Percentiles rank a stretch among this genome's conserved stretches.
Evolutionary conservation across 208 protist genomes (phyloP).

Genomic region (Spongospora subterranea): DNA sequence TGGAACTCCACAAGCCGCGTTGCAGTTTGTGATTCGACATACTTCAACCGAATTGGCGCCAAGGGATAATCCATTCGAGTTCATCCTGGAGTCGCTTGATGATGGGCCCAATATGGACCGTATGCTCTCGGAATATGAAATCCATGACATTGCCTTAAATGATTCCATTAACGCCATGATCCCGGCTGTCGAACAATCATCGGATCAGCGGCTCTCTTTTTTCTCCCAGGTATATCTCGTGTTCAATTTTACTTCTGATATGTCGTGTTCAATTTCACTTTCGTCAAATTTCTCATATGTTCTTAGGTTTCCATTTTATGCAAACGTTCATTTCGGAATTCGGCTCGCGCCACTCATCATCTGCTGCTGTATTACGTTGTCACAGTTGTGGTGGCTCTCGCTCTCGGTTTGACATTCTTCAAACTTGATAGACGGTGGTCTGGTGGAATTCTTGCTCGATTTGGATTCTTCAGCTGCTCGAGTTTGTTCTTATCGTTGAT

Average conservation of each 20-base stretch:
- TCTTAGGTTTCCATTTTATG: too few relatives aligned
- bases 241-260: too few relatives aligned
- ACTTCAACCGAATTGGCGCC: not conserved
- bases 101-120: not conserved
- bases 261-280: not conserved
- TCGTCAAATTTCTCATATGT: too few relatives aligned
- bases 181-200: too few relatives aligned
- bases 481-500: not conserved
- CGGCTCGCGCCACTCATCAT: not conserved
- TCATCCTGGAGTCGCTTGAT: not conserved
- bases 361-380: not conserved
- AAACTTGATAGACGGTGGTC: not conserved
- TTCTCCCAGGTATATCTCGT: too few relatives aligned
- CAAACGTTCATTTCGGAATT: conserved; percentile 3
- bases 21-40: not conserved
- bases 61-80: not conserved
- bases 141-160: too few relatives aligned
- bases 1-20: not conserved
- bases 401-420: not conserved
- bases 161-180: too few relatives aligned
- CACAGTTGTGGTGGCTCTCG: not conserved
- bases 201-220: too few relatives aligned
- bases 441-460: not conserved
- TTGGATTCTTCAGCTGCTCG: not conserved
- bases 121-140: not conserved